Conservation (phyloP, 257 asterid genomes). For the Fraxinus americana region DNA sequence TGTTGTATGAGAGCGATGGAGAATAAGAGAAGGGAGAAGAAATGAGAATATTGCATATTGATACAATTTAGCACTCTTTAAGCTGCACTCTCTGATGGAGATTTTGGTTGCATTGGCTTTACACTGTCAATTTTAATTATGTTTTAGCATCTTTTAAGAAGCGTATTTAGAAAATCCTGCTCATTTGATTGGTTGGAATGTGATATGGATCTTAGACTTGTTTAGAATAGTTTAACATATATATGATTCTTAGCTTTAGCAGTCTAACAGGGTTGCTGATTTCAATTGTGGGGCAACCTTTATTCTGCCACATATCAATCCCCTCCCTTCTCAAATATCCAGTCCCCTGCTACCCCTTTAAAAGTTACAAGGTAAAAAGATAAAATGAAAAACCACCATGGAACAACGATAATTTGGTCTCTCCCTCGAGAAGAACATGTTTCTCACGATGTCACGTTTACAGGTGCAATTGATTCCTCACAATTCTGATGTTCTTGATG, state of each 20-base stretch:
- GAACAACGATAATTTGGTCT: too few species aligned
- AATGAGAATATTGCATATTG: background rate
- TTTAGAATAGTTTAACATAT: background rate
- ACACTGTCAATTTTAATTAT: too few species aligned
- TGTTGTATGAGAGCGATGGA: background rate
- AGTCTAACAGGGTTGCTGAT: background rate
- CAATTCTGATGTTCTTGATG: conserved; percentile 64
- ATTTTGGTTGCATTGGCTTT: too few species aligned
- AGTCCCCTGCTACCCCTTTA: background rate
- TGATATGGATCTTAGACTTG: background rate
- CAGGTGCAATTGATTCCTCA: conserved; percentile 54
- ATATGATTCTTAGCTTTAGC: background rate
- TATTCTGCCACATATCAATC: background rate
- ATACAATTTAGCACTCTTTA: background rate
- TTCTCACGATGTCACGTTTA: background rate
- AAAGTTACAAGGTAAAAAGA: background rate
- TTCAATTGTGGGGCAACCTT: background rate
- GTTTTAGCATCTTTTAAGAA: background rate
- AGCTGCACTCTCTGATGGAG: background rate
- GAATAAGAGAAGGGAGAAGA: background rate
- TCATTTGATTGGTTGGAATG: background rate
- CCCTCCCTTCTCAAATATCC: background rate
- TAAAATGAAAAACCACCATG: background rate
- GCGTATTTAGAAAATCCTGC: background rate
- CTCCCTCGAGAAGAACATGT: background rate